Percentiles rank a stretch among this genome's conserved stretches.
These are phyloP conservation scores for Beta lomatogona DNA, from an alignment of 179 eudicot genomes.

Conservation along the genomic window DNA sequence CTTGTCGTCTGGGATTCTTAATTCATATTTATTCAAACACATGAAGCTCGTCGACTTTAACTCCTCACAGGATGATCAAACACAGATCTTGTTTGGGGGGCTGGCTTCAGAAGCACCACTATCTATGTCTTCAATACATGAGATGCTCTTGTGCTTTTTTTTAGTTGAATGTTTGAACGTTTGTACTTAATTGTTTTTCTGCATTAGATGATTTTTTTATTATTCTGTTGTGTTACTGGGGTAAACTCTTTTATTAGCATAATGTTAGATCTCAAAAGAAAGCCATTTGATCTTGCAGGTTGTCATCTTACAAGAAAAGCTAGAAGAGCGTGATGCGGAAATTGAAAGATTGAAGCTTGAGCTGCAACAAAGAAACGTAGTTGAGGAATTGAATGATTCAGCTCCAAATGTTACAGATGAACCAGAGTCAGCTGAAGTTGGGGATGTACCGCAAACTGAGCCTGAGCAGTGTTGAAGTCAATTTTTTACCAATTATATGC, in stretches of 20 bases:
- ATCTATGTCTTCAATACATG: not conserved
- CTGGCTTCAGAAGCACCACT: not conserved
- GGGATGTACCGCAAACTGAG: slow-evolving; percentile 26
- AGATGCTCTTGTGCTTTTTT: not conserved
- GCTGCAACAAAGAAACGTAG: slow-evolving; percentile 41
- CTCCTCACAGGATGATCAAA: no score
- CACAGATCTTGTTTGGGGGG: no score
- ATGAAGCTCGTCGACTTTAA: no score
- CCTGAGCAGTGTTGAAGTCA: slow-evolving; percentile 19
- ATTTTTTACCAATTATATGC: not conserved
- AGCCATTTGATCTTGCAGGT: slow-evolving; percentile 46
- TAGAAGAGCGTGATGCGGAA: slow-evolving; percentile 76
- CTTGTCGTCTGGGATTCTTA: not conserved
- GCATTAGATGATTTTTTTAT: not conserved
- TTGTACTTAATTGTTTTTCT: not conserved
- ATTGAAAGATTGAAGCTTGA: slow-evolving; percentile 62
- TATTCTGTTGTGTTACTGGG: no score
- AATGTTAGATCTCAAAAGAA: not conserved
- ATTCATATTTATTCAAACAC: not conserved
- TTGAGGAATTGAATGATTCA: slow-evolving; percentile 39
- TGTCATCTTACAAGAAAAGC: slow-evolving; percentile 69
- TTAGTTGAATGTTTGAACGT: not conserved
- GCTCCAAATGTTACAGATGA: slow-evolving; percentile 40
- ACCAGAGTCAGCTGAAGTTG: slow-evolving; percentile 36
- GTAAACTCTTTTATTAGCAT: not conserved